Evolutionary conservation across 192 early-diverging fungal genomes (phyloP).

Genomic region (Dissophora globulifera): DNA sequence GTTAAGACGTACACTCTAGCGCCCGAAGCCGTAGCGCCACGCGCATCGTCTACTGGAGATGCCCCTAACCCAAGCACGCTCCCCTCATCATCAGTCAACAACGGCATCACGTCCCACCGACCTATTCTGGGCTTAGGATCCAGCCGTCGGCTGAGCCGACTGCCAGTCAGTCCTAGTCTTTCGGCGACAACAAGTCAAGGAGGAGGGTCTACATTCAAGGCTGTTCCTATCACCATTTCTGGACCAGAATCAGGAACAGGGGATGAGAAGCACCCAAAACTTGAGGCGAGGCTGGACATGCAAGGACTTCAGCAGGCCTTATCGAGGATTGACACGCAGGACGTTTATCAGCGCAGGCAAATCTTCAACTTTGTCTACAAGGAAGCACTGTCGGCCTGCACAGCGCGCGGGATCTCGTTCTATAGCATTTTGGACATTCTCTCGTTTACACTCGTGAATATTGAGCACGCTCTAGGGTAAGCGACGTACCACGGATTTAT

Average conservation of each 20-base stretch:
- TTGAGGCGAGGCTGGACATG: constrained; percentile 17
- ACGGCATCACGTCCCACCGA: constrained; percentile 10
- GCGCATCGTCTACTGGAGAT: background rate
- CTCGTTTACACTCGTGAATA: constrained; percentile 38
- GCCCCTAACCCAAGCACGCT: background rate
- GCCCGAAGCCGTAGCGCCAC: background rate
- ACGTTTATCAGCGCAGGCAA: constrained; percentile 23
- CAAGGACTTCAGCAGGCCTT: constrained; percentile 30
- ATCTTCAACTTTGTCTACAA: constrained; percentile 42
- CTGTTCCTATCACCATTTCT: constrained; percentile 38
- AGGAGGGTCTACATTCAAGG: constrained; percentile 41
- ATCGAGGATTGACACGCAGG: constrained; percentile 23
- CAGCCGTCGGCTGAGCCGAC: constrained; percentile 7
- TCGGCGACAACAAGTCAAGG: constrained; percentile 21
- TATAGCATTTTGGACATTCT: constrained; percentile 44
- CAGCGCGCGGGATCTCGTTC: constrained; percentile 32
- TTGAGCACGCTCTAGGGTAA: constrained; percentile 43
- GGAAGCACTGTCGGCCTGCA: constrained; percentile 31
- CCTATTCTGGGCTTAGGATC: constrained; percentile 3
- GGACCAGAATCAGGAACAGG: background rate
- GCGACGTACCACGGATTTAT: no score
- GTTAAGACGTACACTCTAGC: constrained; percentile 17
- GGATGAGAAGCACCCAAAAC: background rate
- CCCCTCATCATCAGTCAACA: constrained; percentile 12
- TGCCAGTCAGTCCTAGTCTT: constrained; percentile 20